Evolutionary conservation across 108 stramenopile genomes (phyloP), one percentile per base, ranked within the genome.

Genomic region (Pseudonitzschia pungens): DNA sequence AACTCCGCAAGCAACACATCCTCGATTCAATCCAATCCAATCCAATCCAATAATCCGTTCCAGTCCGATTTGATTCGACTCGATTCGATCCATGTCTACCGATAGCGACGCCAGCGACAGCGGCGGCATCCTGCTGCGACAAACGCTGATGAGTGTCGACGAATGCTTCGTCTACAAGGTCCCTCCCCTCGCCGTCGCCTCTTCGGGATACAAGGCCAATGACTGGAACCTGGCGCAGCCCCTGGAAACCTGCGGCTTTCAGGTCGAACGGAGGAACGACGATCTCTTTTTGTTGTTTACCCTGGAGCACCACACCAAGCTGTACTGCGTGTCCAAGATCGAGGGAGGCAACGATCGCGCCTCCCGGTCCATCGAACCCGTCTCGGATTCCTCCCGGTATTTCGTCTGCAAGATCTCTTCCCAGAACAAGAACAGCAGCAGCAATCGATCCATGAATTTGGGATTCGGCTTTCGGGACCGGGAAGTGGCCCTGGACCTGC

Each of bases 391-490:
- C 22, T 62, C 81, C 14, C 67, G 92, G 54, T 93, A 93, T 57
- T 93, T 90, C 67, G 92, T 87, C 7, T 54, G 89, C 18, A 71
- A 84, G 26, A 89, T 91, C 72, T 65, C 65, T 20, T 81, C 86
- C 53, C 58, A 44, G 24, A 36, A 36, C 6, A 16, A 58, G 4
- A 26, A 6, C 27, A 27, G 2, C 26, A 27, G 27, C n/a, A 11
- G 6, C 15, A 14, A 57, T 45, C 42, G 86, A 41, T 68, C 83
- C 41, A 87, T 86, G 1, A 66, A 75, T 32, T 78, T 94, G 36
- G 93, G 93, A 20, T 78, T 91, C 53, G 93, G 93, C 20, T 93
- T 93, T 77, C 83, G 89, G 40, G 93, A 94, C 53, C 82, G 93
- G 28, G 78, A 83, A 42, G 83, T 90, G 33, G 93, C 93, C 0